phyloP scores from a whole-genome alignment of 2,329 filamentous ascomycete species.

The Ustulina deusta region DNA sequence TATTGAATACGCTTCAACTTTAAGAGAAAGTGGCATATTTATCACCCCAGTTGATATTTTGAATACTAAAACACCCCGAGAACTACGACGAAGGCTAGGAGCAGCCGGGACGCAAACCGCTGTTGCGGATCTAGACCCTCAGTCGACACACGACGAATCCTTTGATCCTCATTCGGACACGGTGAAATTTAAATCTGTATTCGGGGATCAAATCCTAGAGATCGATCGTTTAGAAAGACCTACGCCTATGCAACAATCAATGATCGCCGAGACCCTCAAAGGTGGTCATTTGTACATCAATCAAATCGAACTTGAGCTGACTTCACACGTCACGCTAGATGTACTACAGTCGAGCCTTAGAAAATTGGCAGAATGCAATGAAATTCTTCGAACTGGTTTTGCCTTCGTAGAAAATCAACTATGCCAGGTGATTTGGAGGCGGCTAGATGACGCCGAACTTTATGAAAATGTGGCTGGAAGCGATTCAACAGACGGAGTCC shows the following conservation, averaged over 20 bases:
- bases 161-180: slow-evolving; percentile 7
- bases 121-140: background rate
- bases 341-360: slow-evolving; percentile 63
- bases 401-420: slow-evolving; percentile 65
- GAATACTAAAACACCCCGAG: slow-evolving; percentile 59
- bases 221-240: slow-evolving; percentile 68
- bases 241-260: slow-evolving; percentile 80
- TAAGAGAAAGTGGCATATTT: slow-evolving; percentile 68
- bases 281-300: slow-evolving; percentile 79
- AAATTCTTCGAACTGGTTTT: slow-evolving; percentile 82
- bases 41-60: slow-evolving; percentile 73
- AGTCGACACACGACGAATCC: background rate
- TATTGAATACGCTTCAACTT: slow-evolving; percentile 68
- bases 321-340: slow-evolving; percentile 50
- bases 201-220: slow-evolving; percentile 40
- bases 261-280: slow-evolving; percentile 79
- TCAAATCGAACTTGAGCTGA: slow-evolving; percentile 74
- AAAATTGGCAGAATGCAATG: slow-evolving; percentile 65
- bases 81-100: slow-evolving; percentile 36
- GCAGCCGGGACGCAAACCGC: background rate
- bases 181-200: slow-evolving; percentile 31
- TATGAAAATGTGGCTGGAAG: slow-evolving; percentile 45
- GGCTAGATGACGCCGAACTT: slow-evolving; percentile 59
- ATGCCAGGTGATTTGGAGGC: slow-evolving; percentile 73
- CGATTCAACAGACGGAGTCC: slow-evolving; percentile 54